Evolutionary conservation across 2,329 filamentous ascomycete species (phyloP).

Genomic region (Arthroderma uncinatum): DNA sequence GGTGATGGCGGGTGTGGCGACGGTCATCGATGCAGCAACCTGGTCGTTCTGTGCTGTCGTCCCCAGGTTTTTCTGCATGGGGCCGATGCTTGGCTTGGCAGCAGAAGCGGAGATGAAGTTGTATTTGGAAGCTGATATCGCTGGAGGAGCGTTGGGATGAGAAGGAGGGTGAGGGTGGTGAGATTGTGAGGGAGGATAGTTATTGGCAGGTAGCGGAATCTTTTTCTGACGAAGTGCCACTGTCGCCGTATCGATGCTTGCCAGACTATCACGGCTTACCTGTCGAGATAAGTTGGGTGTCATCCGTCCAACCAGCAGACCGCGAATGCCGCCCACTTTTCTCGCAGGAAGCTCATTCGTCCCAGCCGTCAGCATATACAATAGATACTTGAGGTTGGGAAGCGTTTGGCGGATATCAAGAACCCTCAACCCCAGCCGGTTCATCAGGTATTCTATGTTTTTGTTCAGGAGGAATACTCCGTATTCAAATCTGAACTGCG

Average conservation of each 20-base stretch:
- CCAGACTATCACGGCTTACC: conserved; percentile 31
- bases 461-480: conserved; percentile 96
- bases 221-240: not conserved
- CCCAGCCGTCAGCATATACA: conserved; percentile 81
- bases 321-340: conserved; percentile 43
- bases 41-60: not conserved
- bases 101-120: conserved; percentile 5
- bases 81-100: conserved; percentile 2
- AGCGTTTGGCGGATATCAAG: conserved; percentile 86
- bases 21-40: not conserved
- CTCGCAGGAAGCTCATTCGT: conserved; percentile 49
- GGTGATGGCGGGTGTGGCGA: conserved; percentile 1
- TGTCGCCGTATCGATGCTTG: conserved; percentile 7
- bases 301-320: conserved; percentile 30
- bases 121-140: conserved; percentile 6
- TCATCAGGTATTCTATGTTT: conserved; percentile 64
- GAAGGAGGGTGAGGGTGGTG: conserved; percentile 2
- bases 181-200: not conserved
- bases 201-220: not conserved
- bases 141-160: not conserved
- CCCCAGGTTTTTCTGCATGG: conserved; percentile 3
- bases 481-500: conserved; percentile 89
- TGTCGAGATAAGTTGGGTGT: conserved; percentile 30
- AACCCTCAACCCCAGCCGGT: conserved; percentile 59
- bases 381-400: conserved; percentile 83